Conservation (phyloP, 768 basidiomycete genomes). For the Tricholomella constricta region DNA sequence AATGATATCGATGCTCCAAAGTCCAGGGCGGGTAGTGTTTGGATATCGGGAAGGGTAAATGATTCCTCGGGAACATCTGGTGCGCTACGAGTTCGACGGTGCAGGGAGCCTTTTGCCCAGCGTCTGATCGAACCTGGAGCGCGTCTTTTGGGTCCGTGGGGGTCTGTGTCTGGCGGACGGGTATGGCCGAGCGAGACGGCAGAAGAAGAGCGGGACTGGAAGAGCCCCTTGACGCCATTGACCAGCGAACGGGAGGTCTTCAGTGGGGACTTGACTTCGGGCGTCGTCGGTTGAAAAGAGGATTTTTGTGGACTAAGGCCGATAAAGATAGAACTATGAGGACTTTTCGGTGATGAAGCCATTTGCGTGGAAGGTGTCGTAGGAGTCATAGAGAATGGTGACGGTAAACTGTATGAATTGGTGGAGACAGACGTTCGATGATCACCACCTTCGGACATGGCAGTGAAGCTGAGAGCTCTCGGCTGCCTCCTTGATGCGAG, state of each 20-base stretch:
- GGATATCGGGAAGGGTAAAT: constrained; percentile 16
- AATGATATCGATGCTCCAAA: constrained; percentile 24
- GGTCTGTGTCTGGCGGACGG: constrained; percentile 12
- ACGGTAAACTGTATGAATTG: constrained; percentile 28
- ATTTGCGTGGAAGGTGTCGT: constrained; percentile 17
- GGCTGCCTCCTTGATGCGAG: constrained; percentile 28
- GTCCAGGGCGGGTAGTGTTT: constrained; percentile 24
- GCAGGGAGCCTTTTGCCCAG: constrained; percentile 52
- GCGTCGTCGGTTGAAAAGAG: constrained; percentile 12
- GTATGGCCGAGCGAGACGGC: constrained; percentile 29
- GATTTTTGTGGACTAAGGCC: constrained; percentile 12
- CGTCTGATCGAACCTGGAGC: constrained; percentile 41
- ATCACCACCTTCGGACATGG: constrained; percentile 28
- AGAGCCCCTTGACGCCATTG: constrained; percentile 63
- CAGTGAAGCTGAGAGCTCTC: constrained; percentile 38
- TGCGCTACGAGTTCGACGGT: constrained; percentile 54
- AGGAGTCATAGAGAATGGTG: constrained; percentile 38
- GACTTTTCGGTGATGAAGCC: constrained; percentile 16
- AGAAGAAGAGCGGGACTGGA: constrained; percentile 49
- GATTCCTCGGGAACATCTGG: constrained; percentile 40
- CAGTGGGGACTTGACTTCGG: constrained; percentile 23
- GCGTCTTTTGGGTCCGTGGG: constrained; percentile 20
- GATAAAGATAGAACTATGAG: constrained; percentile 17
- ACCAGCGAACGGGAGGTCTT: constrained; percentile 51
- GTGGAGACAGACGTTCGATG: constrained; percentile 21